Conservation (phyloP, 257 asterid genomes). For the Anisodus tanguticus region DNA sequence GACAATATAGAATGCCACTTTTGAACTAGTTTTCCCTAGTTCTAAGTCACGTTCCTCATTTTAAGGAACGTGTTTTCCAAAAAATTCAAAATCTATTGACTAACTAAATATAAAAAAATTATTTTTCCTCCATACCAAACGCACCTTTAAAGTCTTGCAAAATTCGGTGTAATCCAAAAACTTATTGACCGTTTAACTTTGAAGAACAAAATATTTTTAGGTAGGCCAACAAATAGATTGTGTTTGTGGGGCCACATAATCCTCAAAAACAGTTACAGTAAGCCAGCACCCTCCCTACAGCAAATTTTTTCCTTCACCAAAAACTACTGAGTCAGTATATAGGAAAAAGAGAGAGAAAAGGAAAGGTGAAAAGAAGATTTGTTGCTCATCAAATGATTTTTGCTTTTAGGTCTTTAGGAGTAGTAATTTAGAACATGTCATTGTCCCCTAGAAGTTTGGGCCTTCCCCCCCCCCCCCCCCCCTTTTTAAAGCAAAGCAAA, state of each 20-base stretch:
- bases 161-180: background rate
- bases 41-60: too few species aligned
- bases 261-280: background rate
- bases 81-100: too few species aligned
- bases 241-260: background rate
- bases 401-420: background rate
- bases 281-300: background rate
- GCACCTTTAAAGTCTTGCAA: background rate
- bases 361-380: slow-evolving; percentile 19
- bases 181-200: background rate
- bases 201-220: background rate
- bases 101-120: too few species aligned
- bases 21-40: too few species aligned
- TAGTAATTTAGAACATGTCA: background rate
- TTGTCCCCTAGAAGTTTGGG: slow-evolving; percentile 14
- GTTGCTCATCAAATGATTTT: slow-evolving; percentile 1
- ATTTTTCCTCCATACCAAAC: too few species aligned
- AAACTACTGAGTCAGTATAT: too few species aligned
- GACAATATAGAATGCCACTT: too few species aligned
- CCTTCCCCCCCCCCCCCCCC: background rate
- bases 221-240: slow-evolving; percentile 6
- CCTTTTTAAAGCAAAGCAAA: background rate
- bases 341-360: background rate
- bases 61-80: too few species aligned
- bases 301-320: background rate